Evolutionary conservation across 2,329 filamentous ascomycete genomes (phyloP).

Genomic region (Spiromastix sp.): DNA sequence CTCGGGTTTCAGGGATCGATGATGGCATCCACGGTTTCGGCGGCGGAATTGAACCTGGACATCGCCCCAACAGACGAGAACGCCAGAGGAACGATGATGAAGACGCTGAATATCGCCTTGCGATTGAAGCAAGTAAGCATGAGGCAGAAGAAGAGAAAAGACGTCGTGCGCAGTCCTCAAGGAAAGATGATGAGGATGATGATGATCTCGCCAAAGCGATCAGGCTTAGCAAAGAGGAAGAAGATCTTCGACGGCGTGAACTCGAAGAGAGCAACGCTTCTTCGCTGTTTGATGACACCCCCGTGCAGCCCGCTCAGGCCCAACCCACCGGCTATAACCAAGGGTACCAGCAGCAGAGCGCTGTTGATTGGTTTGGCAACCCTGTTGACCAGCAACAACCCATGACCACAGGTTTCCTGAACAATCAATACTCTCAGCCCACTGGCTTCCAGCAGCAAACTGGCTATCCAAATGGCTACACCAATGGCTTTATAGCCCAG

Average conservation of each 20-base stretch:
- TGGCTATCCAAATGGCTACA: constrained; percentile 59
- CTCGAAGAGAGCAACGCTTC: constrained; percentile 76
- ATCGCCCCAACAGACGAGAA: constrained; percentile 35
- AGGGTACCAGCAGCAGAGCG: constrained; percentile 92
- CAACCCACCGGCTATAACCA: constrained; percentile 89
- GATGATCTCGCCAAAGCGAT: constrained; percentile 93
- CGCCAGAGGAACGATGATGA: constrained; percentile 59
- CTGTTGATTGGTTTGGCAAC: constrained; percentile 96
- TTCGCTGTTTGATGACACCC: constrained; percentile 76
- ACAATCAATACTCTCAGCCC: constrained; percentile 62
- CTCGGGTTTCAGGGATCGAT: constrained; percentile 84
- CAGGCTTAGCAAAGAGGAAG: constrained; percentile 89
- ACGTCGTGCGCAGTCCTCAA: constrained; percentile 50
- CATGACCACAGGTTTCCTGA: constrained; percentile 57
- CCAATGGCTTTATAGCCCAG: constrained; percentile 59
- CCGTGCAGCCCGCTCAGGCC: constrained; percentile 52
- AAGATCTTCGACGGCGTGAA: constrained; percentile 68
- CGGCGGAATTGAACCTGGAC: constrained; percentile 28
- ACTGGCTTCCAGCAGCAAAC: constrained; percentile 62
- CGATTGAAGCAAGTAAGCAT: constrained; percentile 87
- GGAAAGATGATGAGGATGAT: constrained; percentile 58
- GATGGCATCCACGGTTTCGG: constrained; percentile 48
- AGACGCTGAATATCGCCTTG: constrained; percentile 80
- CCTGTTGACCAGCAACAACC: constrained; percentile 69
- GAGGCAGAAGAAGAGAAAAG: constrained; percentile 83